Conservation (phyloP, 805 yeast species). For the Hanseniaspora pseudoguilliermondii region DNA sequence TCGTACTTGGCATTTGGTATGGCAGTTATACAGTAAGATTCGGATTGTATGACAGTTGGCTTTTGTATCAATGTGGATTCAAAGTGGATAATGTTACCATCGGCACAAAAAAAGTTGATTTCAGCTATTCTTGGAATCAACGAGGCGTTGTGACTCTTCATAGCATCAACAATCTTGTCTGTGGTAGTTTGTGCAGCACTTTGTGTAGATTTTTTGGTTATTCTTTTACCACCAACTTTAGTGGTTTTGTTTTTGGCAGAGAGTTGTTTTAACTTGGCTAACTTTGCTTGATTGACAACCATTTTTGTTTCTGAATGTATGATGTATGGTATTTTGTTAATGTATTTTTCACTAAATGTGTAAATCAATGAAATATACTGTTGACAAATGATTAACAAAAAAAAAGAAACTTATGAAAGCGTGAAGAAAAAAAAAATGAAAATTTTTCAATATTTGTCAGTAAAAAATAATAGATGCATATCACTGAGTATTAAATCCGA, state of each 20-base stretch:
- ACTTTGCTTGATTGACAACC: conserved; percentile 90
- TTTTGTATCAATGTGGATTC: conserved; percentile 47
- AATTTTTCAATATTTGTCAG: not conserved
- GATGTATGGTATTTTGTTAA: not conserved
- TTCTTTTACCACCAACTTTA: conserved; percentile 79
- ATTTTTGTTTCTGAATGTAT: conserved; percentile 26
- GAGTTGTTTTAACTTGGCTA: conserved; percentile 75
- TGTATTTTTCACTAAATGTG: too few species aligned
- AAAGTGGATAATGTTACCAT: conserved; percentile 92
- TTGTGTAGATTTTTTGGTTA: conserved; percentile 37
- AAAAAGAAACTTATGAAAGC: not conserved
- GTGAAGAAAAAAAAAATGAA: not conserved
- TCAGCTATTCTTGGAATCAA: conserved; percentile 62
- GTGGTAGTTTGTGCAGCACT: conserved; percentile 54
- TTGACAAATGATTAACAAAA: too few species aligned
- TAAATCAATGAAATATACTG: too few species aligned
- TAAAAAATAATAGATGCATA: too few species aligned
- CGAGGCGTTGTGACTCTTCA: not conserved
- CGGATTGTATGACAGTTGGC: conserved; percentile 6
- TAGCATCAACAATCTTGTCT: not conserved
- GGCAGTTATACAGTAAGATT: conserved; percentile 74
- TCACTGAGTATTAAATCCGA: not conserved
- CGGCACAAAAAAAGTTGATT: conserved; percentile 95
- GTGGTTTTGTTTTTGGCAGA: conserved; percentile 50
- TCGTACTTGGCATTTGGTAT: conserved; percentile 86